Evolutionary conservation across 2,329 filamentous ascomycete genomes (phyloP).

Genomic region (Madurella mycetomatis): DNA sequence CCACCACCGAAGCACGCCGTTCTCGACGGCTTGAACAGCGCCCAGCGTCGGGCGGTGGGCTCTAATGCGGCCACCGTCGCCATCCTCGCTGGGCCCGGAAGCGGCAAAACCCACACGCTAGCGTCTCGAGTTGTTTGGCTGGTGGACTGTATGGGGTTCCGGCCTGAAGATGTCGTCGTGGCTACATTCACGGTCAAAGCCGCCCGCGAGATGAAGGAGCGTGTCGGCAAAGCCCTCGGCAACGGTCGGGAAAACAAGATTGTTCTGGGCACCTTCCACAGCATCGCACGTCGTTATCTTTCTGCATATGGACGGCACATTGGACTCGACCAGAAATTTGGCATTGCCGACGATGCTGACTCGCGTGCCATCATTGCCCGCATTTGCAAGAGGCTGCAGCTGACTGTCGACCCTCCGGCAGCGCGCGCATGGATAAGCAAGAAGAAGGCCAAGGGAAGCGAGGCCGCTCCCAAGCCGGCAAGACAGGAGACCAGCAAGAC

Average conservation of each 20-base stretch:
- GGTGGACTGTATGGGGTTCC: conserved; percentile 64
- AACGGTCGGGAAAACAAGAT: conserved; percentile 69
- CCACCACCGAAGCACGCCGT: conserved; percentile 28
- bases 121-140: conserved; percentile 90
- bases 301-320: conserved; percentile 79
- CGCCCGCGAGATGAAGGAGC: conserved; percentile 85
- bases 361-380: conserved; percentile 73
- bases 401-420: conserved; percentile 63
- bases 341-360: conserved; percentile 83
- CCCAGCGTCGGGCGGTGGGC: conserved; percentile 53
- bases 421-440: conserved; percentile 75
- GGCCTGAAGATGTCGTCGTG: conserved; percentile 84
- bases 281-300: conserved; percentile 81
- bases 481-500: conserved; percentile 36
- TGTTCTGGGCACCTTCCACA: conserved; percentile 91
- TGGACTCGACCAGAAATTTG: conserved; percentile 76
- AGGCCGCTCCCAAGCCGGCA: conserved; percentile 32
- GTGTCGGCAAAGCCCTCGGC: conserved; percentile 78
- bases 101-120: conserved; percentile 91
- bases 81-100: conserved; percentile 64
- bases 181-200: conserved; percentile 98
- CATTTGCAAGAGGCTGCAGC: conserved; percentile 70
- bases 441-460: conserved; percentile 54
- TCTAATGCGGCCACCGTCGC: conserved; percentile 54
- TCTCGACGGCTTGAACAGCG: conserved; percentile 49